Evolutionary conservation across 2,329 filamentous ascomycete genomes (phyloP), one percentile per base, ranked within the genome.

Genomic region (Purpureocillium takamizusanense): DNA sequence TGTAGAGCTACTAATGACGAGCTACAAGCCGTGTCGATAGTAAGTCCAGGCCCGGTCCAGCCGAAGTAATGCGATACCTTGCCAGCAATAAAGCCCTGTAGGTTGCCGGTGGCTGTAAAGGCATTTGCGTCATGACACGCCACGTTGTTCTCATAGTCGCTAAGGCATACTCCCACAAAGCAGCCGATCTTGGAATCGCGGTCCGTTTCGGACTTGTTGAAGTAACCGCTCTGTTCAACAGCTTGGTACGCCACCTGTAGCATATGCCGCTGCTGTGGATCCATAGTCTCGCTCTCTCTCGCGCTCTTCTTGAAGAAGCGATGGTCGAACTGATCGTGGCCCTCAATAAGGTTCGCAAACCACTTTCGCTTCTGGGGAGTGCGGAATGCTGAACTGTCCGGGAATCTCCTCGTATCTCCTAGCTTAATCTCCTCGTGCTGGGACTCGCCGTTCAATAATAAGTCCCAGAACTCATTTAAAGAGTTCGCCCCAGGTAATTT

Each of bases 101-200:
- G 41, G 7, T 48, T 56, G 2, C 66, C 66, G 0, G 56, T 63
- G 1, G 57, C 56, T 0, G 60, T 49, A 36, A 56, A 72, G 0
- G 63, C 60, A 14, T 47, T 61, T 1, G 61, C 32, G 0, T 52
- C 32, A 28, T 68, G 50, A 23, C 55, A 57, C 2, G 54, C 53
- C 1, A 65, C 44, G 36, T 70, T 67, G 28, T 58, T 34, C 14
- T 67, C 57, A 41, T 70, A 70, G 36, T 70, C 64, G 2, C 42
- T 46, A 0, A 42, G 46, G 21, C 53, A 52, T 4, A 49, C 38
- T 7, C 65, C 64, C 2, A 69, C 44, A 33, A 60, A 70, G 14
- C 51, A 55, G 3, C 66, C 67, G 1, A 45, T 33, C 14, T 37
- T 27, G 10, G 27, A n/a, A 9, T 33, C 14, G 17, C 30, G 15